Conservation (phyloP, 371 early-diverging fungal genomes). For the Mortierella sp. region DNA sequence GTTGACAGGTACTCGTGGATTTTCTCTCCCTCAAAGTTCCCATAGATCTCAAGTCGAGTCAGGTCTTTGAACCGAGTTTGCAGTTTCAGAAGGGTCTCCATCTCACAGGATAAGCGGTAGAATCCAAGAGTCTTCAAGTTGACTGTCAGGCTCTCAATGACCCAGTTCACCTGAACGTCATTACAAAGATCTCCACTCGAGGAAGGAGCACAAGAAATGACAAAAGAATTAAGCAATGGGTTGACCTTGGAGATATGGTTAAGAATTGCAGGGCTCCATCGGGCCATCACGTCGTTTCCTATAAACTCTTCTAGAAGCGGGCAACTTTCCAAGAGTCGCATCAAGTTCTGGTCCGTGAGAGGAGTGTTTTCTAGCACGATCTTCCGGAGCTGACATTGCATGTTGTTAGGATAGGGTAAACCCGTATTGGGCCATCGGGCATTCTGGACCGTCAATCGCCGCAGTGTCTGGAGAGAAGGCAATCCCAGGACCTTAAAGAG, state of each 20-base stretch:
- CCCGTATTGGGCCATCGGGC: constrained; percentile 16
- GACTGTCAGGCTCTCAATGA: background rate
- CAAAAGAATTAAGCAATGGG: constrained; percentile 5
- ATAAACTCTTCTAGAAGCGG: constrained; percentile 1
- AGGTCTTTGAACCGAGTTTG: constrained; percentile 9
- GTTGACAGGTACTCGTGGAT: constrained; percentile 5
- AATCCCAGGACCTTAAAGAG: constrained; percentile 12
- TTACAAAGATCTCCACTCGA: background rate
- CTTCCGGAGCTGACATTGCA: constrained; percentile 10
- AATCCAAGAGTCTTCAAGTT: constrained; percentile 9
- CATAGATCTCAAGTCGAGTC: constrained; percentile 15
- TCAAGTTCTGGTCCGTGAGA: constrained; percentile 9
- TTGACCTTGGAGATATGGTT: constrained; percentile 19
- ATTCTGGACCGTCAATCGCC: constrained; percentile 13
- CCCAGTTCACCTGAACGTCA: background rate
- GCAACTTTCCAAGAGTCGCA: constrained; percentile 19
- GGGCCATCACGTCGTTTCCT: background rate
- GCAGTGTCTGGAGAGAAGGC: constrained; percentile 7
- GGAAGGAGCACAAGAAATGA: background rate
- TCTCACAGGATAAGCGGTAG: constrained; percentile 7
- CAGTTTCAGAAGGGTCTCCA: background rate
- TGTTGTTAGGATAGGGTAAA: constrained; percentile 16
- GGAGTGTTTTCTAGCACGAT: background rate
- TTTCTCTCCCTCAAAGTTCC: background rate
- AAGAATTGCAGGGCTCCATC: constrained; percentile 2